These are phyloP conservation scores for Breynia disticha DNA, from an alignment of 441 rosid genomes.

Conservation along the genomic window DNA sequence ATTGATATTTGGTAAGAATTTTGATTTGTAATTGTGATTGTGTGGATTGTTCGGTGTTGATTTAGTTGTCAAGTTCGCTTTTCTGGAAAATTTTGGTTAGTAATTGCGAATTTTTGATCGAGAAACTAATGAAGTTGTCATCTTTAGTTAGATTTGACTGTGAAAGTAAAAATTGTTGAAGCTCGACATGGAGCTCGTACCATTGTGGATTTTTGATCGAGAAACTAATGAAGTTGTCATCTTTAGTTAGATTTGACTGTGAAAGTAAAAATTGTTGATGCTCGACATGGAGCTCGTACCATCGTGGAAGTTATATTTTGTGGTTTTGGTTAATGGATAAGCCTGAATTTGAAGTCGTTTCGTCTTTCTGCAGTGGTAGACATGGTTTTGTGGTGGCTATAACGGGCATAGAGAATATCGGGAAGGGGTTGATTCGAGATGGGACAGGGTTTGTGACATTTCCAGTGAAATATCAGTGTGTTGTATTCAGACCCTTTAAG, in stretches of 20 bases:
- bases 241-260: no score
- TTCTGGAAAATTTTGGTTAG: no score
- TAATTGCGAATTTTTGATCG: no score
- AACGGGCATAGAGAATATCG: conserved; percentile 69
- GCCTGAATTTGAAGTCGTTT: not conserved
- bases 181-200: not conserved
- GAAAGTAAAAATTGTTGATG: not conserved
- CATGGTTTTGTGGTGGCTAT: conserved; percentile 94
- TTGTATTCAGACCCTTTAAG: conserved; percentile 83
- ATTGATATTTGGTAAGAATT: no score
- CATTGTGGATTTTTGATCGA: not conserved
- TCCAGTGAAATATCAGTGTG: conserved; percentile 80
- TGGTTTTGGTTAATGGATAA: not conserved
- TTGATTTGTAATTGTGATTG: no score
- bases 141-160: no score
- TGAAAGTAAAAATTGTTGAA: not conserved
- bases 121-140: no score
- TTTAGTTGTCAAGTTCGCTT: no score
- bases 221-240: no score
- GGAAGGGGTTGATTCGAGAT: conserved; percentile 81
- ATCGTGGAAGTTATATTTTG: not conserved
- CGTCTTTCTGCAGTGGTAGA: conserved; percentile 40
- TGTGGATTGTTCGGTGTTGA: no score
- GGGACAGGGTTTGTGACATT: conserved; percentile 86
- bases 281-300: not conserved